Evolutionary conservation across 2,329 filamentous ascomycete genomes (phyloP), one percentile per base, ranked within the genome.

Genomic region (Corynespora cassiicola): DNA sequence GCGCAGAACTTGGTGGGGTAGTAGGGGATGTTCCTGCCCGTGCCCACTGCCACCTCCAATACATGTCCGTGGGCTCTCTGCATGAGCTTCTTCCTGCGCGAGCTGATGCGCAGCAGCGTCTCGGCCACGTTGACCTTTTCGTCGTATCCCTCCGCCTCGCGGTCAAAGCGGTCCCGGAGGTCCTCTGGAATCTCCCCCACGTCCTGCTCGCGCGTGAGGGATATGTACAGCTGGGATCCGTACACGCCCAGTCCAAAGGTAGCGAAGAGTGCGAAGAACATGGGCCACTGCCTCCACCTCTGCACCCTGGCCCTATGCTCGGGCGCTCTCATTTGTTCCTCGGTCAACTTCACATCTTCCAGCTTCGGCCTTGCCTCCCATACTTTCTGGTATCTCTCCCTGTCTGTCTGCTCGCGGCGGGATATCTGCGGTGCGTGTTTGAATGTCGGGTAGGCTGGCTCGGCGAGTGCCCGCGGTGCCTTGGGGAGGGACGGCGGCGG

Each of bases 21-120:
- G 59, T 72, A 76, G 9, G 65, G 56, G 44, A 72, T 60, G 42
- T 77, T 77, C 46, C 75, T 63, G 11, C 74, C 75, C 0, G 75
- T 77, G 6, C 75, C 75, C 29, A 73, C 75, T 14, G 71, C 71
- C 10, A 72, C 72, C 54, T 78, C 75, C 22, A 77, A 51, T 10
- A 78, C 74, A 55, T 78, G 64, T 1, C 75, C 75, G 9, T 51
- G 56, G 39, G 71, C 75, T 50, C 64, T 60, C 22, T 52, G 44
- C 3, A 68, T 65, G 17, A 78, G 58, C 43, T 66, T 56, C 45
- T 68, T 68, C 32, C 75, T 66, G 33, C 65, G 61, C 28, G 51
- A 53, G 17, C 59, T 70, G 36, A 77, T 52, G 15, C 74, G 63
- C 45, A 71, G 67, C 22, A 74, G 45, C 42, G 51, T 63, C 48